A percentile compares a stretch with the other conserved stretches of the same genome.
Evolutionary conservation across 495 filamentous ascomycete genomes (phyloP).

Genomic region (Penicillium lividum): DNA sequence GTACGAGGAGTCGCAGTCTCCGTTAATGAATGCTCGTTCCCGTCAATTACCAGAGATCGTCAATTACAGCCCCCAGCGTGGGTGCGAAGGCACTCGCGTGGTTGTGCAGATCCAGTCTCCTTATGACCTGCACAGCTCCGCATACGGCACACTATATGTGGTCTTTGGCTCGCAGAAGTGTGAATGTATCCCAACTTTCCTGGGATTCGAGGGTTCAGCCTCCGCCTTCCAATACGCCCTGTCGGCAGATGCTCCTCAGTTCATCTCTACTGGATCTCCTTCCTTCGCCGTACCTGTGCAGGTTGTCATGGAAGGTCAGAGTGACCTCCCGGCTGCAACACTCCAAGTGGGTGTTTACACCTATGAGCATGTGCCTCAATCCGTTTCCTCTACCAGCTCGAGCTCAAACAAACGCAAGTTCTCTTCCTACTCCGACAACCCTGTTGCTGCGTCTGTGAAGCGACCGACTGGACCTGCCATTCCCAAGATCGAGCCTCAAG

Average conservation of each 20-base stretch:
- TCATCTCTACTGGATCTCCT: constrained; percentile 63
- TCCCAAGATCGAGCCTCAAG: constrained; percentile 38
- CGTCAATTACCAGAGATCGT: constrained; percentile 58
- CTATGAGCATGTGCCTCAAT: constrained; percentile 56
- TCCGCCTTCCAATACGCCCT: constrained; percentile 72
- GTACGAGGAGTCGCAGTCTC: constrained; percentile 48
- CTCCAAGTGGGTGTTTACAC: constrained; percentile 76
- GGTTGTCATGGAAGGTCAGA: constrained; percentile 67
- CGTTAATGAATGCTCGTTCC: constrained; percentile 34
- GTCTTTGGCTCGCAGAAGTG: constrained; percentile 74
- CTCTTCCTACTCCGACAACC: constrained; percentile 47
- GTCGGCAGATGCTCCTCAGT: constrained; percentile 69
- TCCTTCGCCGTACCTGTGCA: constrained; percentile 71
- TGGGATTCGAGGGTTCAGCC: constrained; percentile 55
- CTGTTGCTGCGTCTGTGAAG: constrained; percentile 43
- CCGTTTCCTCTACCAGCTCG: constrained; percentile 33
- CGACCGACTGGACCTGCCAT: constrained; percentile 43
- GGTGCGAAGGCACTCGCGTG: constrained; percentile 67
- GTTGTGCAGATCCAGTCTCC: constrained; percentile 70
- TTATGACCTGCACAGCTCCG: constrained; percentile 65
- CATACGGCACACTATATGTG: constrained; percentile 59
- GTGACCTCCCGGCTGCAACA: constrained; percentile 60
- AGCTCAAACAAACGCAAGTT: constrained; percentile 56
- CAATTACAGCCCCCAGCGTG: constrained; percentile 66
- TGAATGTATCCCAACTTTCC: constrained; percentile 60